These are phyloP conservation scores for Pezicula neosporulosa DNA, from an alignment of 2,329 filamentous ascomycete species.

Conservation along the genomic window DNA sequence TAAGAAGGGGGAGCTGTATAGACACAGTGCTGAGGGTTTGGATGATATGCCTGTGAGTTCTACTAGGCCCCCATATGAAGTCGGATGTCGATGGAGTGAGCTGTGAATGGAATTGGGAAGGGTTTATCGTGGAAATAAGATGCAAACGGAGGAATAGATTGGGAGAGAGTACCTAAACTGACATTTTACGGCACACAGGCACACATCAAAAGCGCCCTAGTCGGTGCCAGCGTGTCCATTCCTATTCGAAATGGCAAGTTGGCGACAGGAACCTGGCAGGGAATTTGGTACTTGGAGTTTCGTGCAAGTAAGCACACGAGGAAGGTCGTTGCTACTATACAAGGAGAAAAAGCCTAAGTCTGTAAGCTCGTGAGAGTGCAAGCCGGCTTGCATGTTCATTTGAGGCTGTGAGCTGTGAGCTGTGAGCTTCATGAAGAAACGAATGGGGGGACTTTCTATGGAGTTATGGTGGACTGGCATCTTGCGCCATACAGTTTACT, in stretches of 20 bases:
- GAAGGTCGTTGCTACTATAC: constrained; percentile 87
- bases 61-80: not conserved
- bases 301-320: constrained; percentile 71
- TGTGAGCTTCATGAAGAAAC: too few relatives aligned
- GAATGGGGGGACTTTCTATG: too few relatives aligned
- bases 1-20: constrained; percentile 70
- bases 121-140: too few relatives aligned
- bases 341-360: constrained; percentile 66
- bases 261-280: constrained; percentile 71
- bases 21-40: constrained; percentile 79
- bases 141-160: not conserved
- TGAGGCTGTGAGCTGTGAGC: too few relatives aligned
- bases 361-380: too few relatives aligned
- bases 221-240: constrained; percentile 86
- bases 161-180: not conserved
- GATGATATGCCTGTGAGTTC: constrained; percentile 87
- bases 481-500: too few relatives aligned
- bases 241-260: constrained; percentile 85
- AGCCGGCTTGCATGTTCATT: too few relatives aligned
- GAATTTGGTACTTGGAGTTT: constrained; percentile 96
- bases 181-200: constrained; percentile 46
- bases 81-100: too few relatives aligned
- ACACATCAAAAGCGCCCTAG: constrained; percentile 86
- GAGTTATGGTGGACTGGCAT: too few relatives aligned
- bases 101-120: too few relatives aligned